Percentiles rank a stretch among this genome's conserved stretches.
These are phyloP conservation scores for Solanum hybrid DNA, from an alignment of 305 asterid species.

Conservation along the genomic window DNA sequence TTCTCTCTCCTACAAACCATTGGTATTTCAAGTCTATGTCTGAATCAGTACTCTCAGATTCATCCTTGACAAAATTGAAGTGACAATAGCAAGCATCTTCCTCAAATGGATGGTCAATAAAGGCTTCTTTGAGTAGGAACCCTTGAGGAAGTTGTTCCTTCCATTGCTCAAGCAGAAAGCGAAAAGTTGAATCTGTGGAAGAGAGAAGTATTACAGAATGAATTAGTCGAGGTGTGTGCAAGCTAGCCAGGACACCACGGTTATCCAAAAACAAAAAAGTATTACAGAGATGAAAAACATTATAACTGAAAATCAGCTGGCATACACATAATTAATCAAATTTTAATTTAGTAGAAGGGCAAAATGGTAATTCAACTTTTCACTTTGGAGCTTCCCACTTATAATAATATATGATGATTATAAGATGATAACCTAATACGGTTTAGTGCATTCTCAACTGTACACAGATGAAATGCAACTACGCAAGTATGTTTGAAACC, in stretches of 20 bases:
- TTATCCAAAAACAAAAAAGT: background rate
- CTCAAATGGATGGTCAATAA: conserved; percentile 70
- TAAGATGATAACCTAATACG: background rate
- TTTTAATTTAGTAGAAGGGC: background rate
- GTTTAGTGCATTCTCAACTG: background rate
- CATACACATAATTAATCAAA: background rate
- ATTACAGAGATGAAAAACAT: background rate
- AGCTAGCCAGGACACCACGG: background rate
- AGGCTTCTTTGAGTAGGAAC: conserved; percentile 63
- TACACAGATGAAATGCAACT: background rate
- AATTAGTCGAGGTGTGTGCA: background rate
- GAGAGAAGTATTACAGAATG: conserved; percentile 5
- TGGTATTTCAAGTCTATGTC: conserved; percentile 62
- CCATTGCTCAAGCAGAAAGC: conserved; percentile 92
- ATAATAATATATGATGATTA: background rate
- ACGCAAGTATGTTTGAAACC: background rate
- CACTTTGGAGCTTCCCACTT: background rate
- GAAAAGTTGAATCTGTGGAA: conserved; percentile 80
- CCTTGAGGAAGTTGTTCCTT: conserved; percentile 88
- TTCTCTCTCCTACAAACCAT: conserved; percentile 77
- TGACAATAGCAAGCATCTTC: conserved; percentile 93
- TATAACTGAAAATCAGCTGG: background rate
- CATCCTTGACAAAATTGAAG: conserved; percentile 73
- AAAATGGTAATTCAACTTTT: background rate
- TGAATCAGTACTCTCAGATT: conserved; percentile 35